phyloP scores from a whole-genome alignment of 768 basidiomycete species.

The Tephrocybe sp. region DNA sequence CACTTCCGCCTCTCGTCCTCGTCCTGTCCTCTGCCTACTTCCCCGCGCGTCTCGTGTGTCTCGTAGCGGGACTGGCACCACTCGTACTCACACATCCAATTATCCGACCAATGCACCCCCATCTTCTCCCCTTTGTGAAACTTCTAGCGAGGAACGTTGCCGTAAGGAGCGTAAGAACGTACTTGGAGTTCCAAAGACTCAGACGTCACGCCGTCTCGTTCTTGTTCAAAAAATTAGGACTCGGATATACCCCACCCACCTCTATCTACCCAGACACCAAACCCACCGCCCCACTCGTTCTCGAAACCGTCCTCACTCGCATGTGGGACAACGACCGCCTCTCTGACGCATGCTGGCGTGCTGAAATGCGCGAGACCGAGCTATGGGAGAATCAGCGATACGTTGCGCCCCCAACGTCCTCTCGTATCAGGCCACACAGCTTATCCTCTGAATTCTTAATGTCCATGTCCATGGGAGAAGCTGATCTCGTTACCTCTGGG shows the following conservation, averaged over 20 bases:
- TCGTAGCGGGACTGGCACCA: constrained; percentile 30
- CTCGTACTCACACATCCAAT: constrained; percentile 13
- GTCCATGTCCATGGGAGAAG: too few relatives aligned
- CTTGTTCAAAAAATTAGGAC: too few relatives aligned
- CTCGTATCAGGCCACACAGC: not conserved
- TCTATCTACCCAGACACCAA: not conserved
- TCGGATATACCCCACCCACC: too few relatives aligned
- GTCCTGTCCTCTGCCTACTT: constrained; percentile 43
- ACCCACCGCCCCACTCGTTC: constrained; percentile 1
- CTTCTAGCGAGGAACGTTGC: not conserved
- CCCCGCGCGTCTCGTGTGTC: constrained; percentile 44
- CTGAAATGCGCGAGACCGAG: constrained; percentile 66
- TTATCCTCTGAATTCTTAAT: not conserved
- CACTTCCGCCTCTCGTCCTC: constrained; percentile 49
- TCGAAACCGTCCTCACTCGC: constrained; percentile 30
- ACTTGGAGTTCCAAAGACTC: too few relatives aligned
- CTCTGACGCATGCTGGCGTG: constrained; percentile 59
- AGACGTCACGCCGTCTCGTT: too few relatives aligned
- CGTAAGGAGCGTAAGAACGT: not conserved
- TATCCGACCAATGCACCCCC: constrained; percentile 9
- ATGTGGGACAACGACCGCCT: constrained; percentile 66
- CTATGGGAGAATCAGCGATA: constrained; percentile 77
- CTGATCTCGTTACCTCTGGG: not conserved
- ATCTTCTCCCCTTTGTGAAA: not conserved
- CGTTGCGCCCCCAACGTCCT: constrained; percentile 21